Percentiles rank a stretch among this genome's conserved stretches.
Evolutionary conservation across 768 basidiomycete species (phyloP).

Genomic region (Agrocybe chaxingu): DNA sequence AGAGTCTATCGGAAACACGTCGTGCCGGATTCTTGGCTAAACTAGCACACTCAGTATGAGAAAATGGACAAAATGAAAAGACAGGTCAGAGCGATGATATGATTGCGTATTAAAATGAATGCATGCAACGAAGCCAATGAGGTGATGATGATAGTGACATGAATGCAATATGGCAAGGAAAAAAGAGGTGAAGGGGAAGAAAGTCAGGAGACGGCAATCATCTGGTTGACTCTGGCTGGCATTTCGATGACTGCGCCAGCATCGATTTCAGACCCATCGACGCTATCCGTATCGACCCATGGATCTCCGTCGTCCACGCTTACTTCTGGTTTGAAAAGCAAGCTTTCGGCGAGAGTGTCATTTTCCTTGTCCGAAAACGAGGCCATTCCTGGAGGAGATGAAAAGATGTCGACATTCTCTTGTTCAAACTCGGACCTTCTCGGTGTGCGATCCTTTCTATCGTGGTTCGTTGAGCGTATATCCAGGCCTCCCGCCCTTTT

Average conservation of each 20-base stretch:
- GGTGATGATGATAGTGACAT: no score
- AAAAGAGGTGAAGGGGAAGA: no score
- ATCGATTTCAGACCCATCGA: slow-evolving; percentile 16
- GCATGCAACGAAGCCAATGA: no score
- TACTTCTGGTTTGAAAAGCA: slow-evolving; percentile 6
- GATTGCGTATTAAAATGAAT: no score
- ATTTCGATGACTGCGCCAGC: background rate
- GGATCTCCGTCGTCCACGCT: slow-evolving; percentile 17
- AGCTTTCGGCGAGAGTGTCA: slow-evolving; percentile 1
- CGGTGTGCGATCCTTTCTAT: slow-evolving; percentile 7
- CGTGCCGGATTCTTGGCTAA: no score
- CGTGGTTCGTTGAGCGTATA: no score
- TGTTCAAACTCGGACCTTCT: slow-evolving; percentile 10
- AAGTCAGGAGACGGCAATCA: background rate
- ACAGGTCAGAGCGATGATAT: no score
- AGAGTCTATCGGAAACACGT: no score
- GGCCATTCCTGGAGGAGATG: background rate
- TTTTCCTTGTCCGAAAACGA: background rate
- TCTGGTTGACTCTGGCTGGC: background rate
- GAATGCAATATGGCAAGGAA: no score
- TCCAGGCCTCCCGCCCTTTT: no score
- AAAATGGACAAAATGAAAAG: no score
- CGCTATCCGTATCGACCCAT: slow-evolving; percentile 24
- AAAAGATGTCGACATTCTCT: slow-evolving; percentile 9
- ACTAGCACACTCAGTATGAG: no score